phyloP scores from a whole-genome alignment of 176 grass and related monocot species.

The Cenchrus americanus region DNA sequence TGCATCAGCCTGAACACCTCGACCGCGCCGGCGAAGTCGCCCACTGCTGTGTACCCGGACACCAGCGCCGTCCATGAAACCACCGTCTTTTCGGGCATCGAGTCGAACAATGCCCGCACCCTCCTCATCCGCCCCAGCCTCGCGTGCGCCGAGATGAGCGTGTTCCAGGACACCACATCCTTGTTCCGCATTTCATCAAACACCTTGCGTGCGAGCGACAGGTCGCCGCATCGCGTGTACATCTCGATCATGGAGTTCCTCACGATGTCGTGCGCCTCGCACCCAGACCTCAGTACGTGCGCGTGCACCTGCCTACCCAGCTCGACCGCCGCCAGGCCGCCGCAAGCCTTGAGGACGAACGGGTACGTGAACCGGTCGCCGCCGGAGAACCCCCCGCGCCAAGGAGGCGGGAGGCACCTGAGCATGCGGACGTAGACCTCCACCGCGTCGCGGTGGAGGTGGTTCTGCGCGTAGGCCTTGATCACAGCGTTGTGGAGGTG shows the following conservation, averaged over 20 bases:
- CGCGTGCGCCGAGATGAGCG: constrained; percentile 65
- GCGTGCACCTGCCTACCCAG: constrained; percentile 59
- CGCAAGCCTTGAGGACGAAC: constrained; percentile 70
- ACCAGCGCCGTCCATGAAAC: constrained; percentile 68
- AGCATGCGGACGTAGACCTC: constrained; percentile 53
- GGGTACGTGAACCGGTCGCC: constrained; percentile 79
- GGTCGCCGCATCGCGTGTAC: constrained; percentile 48
- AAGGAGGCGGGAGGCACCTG: neutral
- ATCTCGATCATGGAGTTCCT: constrained; percentile 70
- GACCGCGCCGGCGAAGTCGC: constrained; percentile 40
- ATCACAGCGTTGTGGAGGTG: constrained; percentile 70
- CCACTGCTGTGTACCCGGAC: constrained; percentile 52
- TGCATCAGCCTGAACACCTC: constrained; percentile 64
- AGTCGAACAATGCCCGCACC: constrained; percentile 47
- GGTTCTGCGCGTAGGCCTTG: constrained; percentile 66
- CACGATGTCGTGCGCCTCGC: constrained; percentile 48
- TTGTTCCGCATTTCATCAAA: constrained; percentile 60
- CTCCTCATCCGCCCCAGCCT: constrained; percentile 52
- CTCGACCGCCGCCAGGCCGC: constrained; percentile 15
- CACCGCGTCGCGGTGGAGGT: constrained; percentile 48
- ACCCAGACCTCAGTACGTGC: constrained; percentile 51
- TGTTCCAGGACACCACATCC: constrained; percentile 74
- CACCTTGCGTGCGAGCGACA: constrained; percentile 44
- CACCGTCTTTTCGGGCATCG: constrained; percentile 59
- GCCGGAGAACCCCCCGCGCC: constrained; percentile 15